Percentiles rank a stretch among this genome's conserved stretches.
These are phyloP conservation scores for Acacia concinna DNA, from an alignment of 331 rosid species.

Conservation along the genomic window DNA sequence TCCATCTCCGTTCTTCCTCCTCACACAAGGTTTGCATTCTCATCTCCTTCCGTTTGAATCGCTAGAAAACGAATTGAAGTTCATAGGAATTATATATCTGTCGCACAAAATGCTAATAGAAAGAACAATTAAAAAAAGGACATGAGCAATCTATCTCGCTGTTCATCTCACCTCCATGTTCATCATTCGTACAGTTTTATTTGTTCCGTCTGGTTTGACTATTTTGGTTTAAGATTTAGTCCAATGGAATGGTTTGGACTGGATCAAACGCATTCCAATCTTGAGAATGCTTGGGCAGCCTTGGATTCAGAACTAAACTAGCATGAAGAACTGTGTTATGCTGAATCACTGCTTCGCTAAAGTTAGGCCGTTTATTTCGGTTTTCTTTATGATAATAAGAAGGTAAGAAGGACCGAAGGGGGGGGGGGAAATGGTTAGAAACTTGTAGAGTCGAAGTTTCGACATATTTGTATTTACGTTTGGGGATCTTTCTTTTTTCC, in stretches of 20 bases:
- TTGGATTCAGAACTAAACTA: constrained; percentile 6
- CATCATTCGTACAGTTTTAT: neutral
- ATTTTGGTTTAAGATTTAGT: neutral
- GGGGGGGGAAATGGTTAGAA: too few species aligned
- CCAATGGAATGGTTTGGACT: neutral
- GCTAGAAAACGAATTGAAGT: neutral
- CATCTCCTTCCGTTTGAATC: neutral
- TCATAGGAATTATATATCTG: neutral
- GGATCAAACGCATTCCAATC: neutral
- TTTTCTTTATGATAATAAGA: neutral
- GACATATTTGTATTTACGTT: neutral
- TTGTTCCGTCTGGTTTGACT: neutral
- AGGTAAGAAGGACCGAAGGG: neutral
- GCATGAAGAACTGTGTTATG: neutral
- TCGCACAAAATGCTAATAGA: neutral
- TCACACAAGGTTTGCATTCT: constrained; percentile 46
- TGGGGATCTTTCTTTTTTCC: neutral
- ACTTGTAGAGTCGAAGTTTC: constrained; percentile 16
- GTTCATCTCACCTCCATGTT: neutral
- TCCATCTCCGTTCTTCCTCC: constrained; percentile 96
- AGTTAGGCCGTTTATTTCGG: neutral
- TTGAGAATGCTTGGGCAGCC: neutral
- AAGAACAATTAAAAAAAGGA: neutral
- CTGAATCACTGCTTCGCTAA: neutral
- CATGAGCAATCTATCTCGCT: neutral